Conservation (phyloP, 2,329 filamentous ascomycete genomes). For the Chaetomiaceae sp. region DNA sequence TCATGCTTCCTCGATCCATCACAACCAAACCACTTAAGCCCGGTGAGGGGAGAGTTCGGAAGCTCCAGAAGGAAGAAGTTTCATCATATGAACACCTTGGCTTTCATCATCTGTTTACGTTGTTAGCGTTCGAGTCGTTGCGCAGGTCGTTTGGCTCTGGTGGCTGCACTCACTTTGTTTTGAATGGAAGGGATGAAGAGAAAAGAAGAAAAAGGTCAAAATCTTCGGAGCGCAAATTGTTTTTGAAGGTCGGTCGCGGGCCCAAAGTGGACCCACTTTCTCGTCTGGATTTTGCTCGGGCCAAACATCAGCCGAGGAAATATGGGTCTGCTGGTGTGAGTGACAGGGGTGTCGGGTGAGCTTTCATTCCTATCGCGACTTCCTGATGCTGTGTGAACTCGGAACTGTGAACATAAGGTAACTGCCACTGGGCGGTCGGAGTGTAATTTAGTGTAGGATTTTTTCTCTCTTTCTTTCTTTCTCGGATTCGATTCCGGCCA, state of each 20-base stretch:
- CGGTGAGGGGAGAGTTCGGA: constrained; percentile 78
- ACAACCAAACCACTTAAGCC: constrained; percentile 84
- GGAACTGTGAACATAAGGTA: too few species aligned
- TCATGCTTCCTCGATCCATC: constrained; percentile 70
- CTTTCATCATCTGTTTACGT: constrained; percentile 90
- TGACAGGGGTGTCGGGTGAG: neutral
- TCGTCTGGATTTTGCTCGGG: constrained; percentile 8
- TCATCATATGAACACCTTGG: constrained; percentile 90
- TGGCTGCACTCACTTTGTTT: constrained; percentile 71
- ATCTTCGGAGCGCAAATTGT: constrained; percentile 24
- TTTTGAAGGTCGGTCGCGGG: constrained; percentile 26
- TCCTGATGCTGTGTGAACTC: neutral
- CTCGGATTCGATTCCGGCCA: neutral
- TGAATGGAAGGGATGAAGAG: constrained; percentile 93
- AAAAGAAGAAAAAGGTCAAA: constrained; percentile 42
- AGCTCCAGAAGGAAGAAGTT: constrained; percentile 60
- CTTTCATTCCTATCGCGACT: constrained; percentile 4
- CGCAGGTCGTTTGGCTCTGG: constrained; percentile 3
- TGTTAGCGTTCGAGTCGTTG: constrained; percentile 2
- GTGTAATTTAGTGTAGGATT: too few species aligned
- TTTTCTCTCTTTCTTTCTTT: neutral
- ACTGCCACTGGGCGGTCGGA: too few species aligned
- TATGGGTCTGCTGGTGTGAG: constrained; percentile 3
- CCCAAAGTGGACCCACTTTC: constrained; percentile 16
- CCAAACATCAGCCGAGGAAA: constrained; percentile 17